phyloP scores from a whole-genome alignment of 345 rosid species.

The Citrus reticulata region DNA sequence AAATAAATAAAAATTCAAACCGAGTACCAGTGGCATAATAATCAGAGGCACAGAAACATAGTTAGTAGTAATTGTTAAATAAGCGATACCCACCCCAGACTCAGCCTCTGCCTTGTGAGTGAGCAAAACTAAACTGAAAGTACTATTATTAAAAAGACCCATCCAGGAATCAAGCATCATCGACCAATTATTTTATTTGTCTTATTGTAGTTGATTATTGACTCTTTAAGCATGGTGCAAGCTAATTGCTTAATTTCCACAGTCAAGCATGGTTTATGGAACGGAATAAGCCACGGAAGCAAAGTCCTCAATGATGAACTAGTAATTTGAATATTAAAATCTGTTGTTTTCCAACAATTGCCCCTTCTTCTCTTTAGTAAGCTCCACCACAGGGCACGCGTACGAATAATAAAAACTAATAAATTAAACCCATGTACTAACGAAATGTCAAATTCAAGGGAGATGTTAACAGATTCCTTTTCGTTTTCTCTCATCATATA shows the following conservation, averaged over 20 bases:
- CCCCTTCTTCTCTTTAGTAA: neutral
- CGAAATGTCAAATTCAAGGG: slow-evolving; percentile 6
- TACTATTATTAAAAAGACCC: neutral
- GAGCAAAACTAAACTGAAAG: too few relatives aligned
- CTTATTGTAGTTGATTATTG: neutral
- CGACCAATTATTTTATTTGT: neutral
- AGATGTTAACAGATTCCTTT: neutral
- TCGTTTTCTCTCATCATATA: neutral
- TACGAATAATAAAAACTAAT: neutral
- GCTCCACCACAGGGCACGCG: slow-evolving; percentile 1
- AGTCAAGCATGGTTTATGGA: neutral
- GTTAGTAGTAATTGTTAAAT: too few relatives aligned
- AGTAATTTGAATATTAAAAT: neutral
- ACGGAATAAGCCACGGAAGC: neutral
- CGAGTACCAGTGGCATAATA: neutral
- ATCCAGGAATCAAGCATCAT: neutral
- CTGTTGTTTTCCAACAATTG: neutral
- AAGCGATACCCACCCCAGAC: too few relatives aligned
- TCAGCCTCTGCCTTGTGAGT: too few relatives aligned
- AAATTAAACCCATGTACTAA: neutral
- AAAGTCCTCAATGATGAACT: neutral
- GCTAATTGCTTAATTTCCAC: neutral
- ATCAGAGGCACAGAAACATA: neutral
- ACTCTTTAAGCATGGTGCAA: neutral
- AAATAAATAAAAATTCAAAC: neutral